phyloP scores from a whole-genome alignment of 108 stramenopile species.

The Nitzschia palea region DNA sequence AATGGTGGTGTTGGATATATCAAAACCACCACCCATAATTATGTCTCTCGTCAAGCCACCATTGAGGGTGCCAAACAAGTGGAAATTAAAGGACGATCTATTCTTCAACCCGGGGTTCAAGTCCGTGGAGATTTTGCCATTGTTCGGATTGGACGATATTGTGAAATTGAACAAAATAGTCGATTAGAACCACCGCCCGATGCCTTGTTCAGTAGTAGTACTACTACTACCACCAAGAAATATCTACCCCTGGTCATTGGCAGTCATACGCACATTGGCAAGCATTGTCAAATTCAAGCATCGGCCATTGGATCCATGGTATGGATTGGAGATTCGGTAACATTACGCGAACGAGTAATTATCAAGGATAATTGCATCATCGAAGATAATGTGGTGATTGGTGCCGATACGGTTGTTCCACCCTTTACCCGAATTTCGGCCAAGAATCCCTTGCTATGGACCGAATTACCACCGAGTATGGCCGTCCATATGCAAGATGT shows the following conservation, averaged over 20 bases:
- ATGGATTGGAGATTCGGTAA: conserved; percentile 46
- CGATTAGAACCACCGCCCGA: conserved; percentile 35
- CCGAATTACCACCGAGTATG: conserved; percentile 37
- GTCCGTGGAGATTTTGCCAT: conserved; percentile 49
- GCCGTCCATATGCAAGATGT: conserved; percentile 39
- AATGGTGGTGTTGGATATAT: no score
- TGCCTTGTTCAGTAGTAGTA: conserved; percentile 6
- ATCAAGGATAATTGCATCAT: conserved; percentile 55
- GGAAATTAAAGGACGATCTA: conserved; percentile 50
- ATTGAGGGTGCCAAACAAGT: conserved; percentile 43
- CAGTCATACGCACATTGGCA: conserved; percentile 47
- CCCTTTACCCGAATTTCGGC: conserved; percentile 52
- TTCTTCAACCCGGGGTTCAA: conserved; percentile 27
- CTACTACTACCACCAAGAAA: neutral
- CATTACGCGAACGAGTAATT: conserved; percentile 47
- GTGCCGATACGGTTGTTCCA: conserved; percentile 52
- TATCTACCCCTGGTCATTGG: conserved; percentile 44
- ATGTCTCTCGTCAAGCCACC: conserved; percentile 42
- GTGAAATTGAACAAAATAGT: conserved; percentile 28
- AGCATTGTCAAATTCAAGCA: conserved; percentile 40
- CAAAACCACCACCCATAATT: conserved; percentile 54
- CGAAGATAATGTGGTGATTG: conserved; percentile 31
- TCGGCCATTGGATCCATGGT: conserved; percentile 57
- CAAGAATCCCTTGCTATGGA: neutral
- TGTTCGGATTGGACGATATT: conserved; percentile 46